These are phyloP conservation scores for Rubus idaeus DNA, from an alignment of 306 rosid genomes.

Conservation along the genomic window DNA sequence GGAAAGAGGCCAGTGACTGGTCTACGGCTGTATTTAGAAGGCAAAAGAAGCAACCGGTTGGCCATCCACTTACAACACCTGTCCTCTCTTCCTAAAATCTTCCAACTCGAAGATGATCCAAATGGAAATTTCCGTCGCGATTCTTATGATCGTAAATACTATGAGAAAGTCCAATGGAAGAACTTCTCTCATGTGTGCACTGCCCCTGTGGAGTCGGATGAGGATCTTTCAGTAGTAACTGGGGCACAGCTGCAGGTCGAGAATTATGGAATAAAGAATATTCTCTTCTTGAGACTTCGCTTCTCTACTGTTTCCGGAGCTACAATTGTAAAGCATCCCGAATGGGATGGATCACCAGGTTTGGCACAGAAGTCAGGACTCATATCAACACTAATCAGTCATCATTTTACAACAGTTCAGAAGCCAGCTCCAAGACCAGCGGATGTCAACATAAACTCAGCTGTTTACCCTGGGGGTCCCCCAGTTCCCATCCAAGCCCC, in stretches of 20 bases:
- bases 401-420: slow-evolving; percentile 82
- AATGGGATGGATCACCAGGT: slow-evolving; percentile 96
- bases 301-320: slow-evolving; percentile 79
- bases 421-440: slow-evolving; percentile 89
- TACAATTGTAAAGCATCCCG: slow-evolving; percentile 60
- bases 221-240: slow-evolving; percentile 78
- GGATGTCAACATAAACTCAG: slow-evolving; percentile 91
- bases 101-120: slow-evolving; percentile 85
- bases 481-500: slow-evolving; percentile 89
- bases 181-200: slow-evolving; percentile 96
- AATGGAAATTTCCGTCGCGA: slow-evolving; percentile 51
- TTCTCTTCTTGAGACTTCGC: slow-evolving; percentile 72
- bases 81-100: slow-evolving; percentile 79
- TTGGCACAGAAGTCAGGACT: slow-evolving; percentile 85
- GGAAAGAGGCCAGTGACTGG: slow-evolving; percentile 98
- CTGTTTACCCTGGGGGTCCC: slow-evolving; percentile 94
- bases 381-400: slow-evolving; percentile 90
- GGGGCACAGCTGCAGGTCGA: slow-evolving; percentile 93
- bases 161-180: slow-evolving; percentile 96
- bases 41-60: slow-evolving; percentile 83
- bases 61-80: slow-evolving; percentile 96
- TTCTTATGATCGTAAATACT: slow-evolving; percentile 61
- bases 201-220: slow-evolving; percentile 85
- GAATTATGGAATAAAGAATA: slow-evolving; percentile 75
- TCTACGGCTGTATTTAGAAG: slow-evolving; percentile 90